Base-by-base conservation (phyloP, 2,329 filamentous ascomycete genomes). In the Sporothrix dimorphospora region DNA sequence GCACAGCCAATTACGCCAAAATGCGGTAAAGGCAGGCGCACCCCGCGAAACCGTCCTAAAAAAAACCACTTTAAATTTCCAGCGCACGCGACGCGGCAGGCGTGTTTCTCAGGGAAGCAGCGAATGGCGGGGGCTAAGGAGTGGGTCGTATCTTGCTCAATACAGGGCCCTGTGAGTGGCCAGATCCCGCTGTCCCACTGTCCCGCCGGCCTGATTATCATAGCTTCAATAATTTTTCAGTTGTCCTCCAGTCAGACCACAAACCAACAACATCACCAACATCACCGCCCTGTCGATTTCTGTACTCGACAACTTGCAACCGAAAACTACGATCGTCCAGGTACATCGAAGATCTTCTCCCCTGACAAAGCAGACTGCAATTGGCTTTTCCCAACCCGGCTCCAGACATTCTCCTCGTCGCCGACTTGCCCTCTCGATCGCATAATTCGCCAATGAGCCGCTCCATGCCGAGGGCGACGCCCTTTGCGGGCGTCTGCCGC, bases 401-500 rank as follows among this genome's bases (percentile, higher is more conserved):
- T 42, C 19, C 1, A 63, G 9, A 16, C 19, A 24, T 63, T 19
- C 4, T 14, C 34, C 9, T 27, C 38, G 4, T 16, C 24, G 3
- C 9, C 38, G 14, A 45, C 53, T 34, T 51, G 40, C 59, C 16
- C 5, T 11, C 63, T 19, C 38, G n/a, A 1, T 12, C 47, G 21
- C 8, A 24, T 24, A 16, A 21, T 30, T 7, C 12, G 6, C 6
- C 70, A 5, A 75, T 75, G 73, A 71, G 45, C 38, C 74, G 72
- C 45, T 63, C 72, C 38, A 68, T 75, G 7, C 12, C 73, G 21
- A 73, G n/a, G 61, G 70, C 70, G 14, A 55, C 57, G 71, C 72
- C 74, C 66, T 57, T 73, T 34, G 65, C 65, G 6, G 73, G 74
- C 49, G 66, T 59, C 24, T 69, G 71, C 59, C 70, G 66, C 51